Percentiles rank a stretch among this genome's conserved stretches.
Evolutionary conservation across 1,284 basidiomycete species (phyloP).

Genomic region (Kalmanozyma brasiliensis): DNA sequence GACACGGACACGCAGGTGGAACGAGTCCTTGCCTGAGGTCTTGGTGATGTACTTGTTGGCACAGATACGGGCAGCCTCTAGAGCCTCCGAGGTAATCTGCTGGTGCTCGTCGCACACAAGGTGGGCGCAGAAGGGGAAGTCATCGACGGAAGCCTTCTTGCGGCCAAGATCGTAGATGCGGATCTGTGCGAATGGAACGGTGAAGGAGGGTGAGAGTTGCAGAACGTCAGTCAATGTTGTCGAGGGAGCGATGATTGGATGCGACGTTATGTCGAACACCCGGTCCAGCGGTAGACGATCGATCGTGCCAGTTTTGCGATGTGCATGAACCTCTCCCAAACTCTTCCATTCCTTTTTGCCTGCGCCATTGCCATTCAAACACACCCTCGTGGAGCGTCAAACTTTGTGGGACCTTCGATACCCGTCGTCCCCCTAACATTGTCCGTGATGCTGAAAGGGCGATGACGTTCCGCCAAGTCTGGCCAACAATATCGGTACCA

Average conservation of each 20-base stretch:
- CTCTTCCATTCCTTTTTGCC: no score
- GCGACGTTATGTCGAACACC: background rate
- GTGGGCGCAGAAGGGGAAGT: constrained; percentile 86
- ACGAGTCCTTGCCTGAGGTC: constrained; percentile 96
- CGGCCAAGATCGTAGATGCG: constrained; percentile 81
- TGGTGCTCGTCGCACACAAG: constrained; percentile 99
- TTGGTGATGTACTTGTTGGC: constrained; percentile 99
- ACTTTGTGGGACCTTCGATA: no score
- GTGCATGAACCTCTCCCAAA: no score
- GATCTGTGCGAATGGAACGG: constrained; percentile 45
- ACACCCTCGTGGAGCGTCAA: no score
- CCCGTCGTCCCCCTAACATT: no score
- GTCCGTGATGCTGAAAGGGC: no score
- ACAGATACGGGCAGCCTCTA: constrained; percentile 98
- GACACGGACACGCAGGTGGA: constrained; percentile 96
- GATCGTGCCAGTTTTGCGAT: constrained; percentile 7
- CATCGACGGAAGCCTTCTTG: constrained; percentile 89
- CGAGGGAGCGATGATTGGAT: background rate
- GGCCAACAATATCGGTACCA: no score
- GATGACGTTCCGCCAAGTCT: no score
- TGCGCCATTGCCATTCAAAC: no score
- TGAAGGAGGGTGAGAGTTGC: background rate
- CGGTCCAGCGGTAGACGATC: constrained; percentile 5
- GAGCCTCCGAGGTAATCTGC: constrained; percentile 93
- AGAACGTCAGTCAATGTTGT: constrained; percentile 13